These are phyloP conservation scores for Digitaria exilis DNA, from an alignment of 202 grass and related monocot species.

Conservation along the genomic window DNA sequence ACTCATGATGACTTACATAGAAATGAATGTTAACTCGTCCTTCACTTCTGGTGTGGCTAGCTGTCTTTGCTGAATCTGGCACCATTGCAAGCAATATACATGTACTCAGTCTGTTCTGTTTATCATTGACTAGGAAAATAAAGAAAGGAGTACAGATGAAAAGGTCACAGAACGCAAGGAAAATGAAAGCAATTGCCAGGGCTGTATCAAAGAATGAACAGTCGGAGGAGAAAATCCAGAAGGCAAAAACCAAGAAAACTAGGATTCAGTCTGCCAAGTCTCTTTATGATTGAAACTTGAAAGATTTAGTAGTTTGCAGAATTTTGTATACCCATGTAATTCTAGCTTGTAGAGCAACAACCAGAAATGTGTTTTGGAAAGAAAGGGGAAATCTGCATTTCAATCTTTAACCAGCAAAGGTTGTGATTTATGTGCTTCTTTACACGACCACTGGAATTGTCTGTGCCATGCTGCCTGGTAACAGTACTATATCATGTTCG, in stretches of 20 bases:
- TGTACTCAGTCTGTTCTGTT: neutral
- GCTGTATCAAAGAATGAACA: constrained; percentile 64
- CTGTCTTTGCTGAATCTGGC: neutral
- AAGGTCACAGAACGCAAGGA: constrained; percentile 59
- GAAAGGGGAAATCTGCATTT: neutral
- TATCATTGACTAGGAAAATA: constrained; percentile 67
- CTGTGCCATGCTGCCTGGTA: neutral
- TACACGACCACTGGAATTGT: neutral
- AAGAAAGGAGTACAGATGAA: constrained; percentile 61
- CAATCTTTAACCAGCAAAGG: neutral
- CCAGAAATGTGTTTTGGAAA: neutral
- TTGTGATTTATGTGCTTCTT: neutral
- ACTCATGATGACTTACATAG: neutral
- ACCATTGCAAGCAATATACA: neutral
- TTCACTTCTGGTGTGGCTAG: neutral
- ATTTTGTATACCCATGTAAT: constrained; percentile 24
- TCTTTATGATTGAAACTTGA: constrained; percentile 78
- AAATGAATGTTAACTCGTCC: neutral
- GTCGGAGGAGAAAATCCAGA: constrained; percentile 63
- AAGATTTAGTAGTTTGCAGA: neutral
- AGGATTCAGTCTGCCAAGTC: constrained; percentile 77
- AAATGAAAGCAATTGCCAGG: constrained; percentile 64
- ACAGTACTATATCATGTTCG: neutral
- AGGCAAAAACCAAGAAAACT: constrained; percentile 68
- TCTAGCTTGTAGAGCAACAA: constrained; percentile 25